These are phyloP conservation scores for Sporothrix pseudoabietina DNA, from an alignment of 2,329 filamentous ascomycete genomes.

Conservation along the genomic window DNA sequence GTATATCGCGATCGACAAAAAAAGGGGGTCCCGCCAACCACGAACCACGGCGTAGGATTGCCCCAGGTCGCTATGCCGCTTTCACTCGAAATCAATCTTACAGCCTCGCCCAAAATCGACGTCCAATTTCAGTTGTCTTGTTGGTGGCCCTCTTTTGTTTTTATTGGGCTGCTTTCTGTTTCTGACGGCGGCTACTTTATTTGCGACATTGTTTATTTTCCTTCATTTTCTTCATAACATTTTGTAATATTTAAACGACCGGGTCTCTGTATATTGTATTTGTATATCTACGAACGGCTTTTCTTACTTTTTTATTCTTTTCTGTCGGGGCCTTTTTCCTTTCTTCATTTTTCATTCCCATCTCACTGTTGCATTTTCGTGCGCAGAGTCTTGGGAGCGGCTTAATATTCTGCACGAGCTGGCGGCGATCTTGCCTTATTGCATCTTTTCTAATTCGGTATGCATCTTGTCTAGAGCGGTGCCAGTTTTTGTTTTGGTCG, in stretches of 20 bases:
- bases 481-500: background rate
- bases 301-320: background rate
- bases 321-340: background rate
- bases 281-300: slow-evolving; percentile 13
- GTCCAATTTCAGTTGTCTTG: slow-evolving; percentile 16
- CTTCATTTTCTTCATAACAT: background rate
- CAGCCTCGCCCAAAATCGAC: slow-evolving; percentile 13
- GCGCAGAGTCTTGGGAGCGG: background rate
- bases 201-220: background rate
- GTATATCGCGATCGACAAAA: slow-evolving; percentile 32
- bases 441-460: background rate
- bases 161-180: background rate
- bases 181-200: background rate
- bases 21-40: slow-evolving; percentile 13
- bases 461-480: slow-evolving; percentile 4
- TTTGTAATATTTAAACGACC: slow-evolving; percentile 18
- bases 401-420: slow-evolving; percentile 1
- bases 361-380: background rate
- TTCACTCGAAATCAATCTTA: slow-evolving; percentile 26
- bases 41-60: slow-evolving; percentile 19
- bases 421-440: background rate
- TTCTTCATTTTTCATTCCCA: background rate
- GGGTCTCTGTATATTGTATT: slow-evolving; percentile 21
- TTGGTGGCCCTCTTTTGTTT: background rate
- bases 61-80: slow-evolving; percentile 26